Evolutionary conservation across 208 protist species (phyloP), one percentile per base, ranked within the genome.

Genomic region (Leishmania tarentolae): DNA sequence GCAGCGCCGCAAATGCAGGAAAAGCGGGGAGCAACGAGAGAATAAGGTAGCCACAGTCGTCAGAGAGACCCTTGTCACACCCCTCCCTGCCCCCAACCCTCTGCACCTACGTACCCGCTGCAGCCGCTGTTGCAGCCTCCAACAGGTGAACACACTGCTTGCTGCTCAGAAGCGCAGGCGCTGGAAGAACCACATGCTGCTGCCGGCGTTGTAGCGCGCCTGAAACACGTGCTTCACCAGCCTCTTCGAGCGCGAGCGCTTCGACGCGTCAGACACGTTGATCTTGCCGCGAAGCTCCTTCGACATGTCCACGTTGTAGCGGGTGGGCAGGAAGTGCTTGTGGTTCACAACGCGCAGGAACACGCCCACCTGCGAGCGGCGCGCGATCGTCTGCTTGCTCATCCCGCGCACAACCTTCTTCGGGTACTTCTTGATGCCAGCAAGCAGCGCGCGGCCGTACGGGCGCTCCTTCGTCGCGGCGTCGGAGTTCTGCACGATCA

Each of bases 161-260:
- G 31, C 65, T 40, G 50, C 85, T 99, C 99, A 99, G 97, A 99
- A 99, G 88, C 98, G 93, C 83, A 99, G 97, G 90, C 98, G 98
- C 89, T 98, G 91, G 97, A 99, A 99, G 96, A 99, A 99, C 99
- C 99, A 99, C 82, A 93, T 93, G 97, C 98, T 99, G 92, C 98
- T 98, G 89, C 98, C 99, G 73, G 95, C 86, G 87, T 97, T 98
- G 97, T 99, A 99, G 86, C 96, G 93, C 44, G 92, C 93, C 95
- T 99, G 94, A 90, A 99, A 98, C 78, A 98, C 81, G 88, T 93
- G 97, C 84, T 85, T 88, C 88, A 99, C 93, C 35, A 92, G 85
- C 79, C 92, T 88, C 85, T 91, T 90, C 78, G 92, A 90, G 81
- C 94, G 89, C 80, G 94, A 92, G 88, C 97, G 97, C 86, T 98